Base-by-base conservation (phyloP, 495 filamentous ascomycete genomes). In the Podospora comata region DNA sequence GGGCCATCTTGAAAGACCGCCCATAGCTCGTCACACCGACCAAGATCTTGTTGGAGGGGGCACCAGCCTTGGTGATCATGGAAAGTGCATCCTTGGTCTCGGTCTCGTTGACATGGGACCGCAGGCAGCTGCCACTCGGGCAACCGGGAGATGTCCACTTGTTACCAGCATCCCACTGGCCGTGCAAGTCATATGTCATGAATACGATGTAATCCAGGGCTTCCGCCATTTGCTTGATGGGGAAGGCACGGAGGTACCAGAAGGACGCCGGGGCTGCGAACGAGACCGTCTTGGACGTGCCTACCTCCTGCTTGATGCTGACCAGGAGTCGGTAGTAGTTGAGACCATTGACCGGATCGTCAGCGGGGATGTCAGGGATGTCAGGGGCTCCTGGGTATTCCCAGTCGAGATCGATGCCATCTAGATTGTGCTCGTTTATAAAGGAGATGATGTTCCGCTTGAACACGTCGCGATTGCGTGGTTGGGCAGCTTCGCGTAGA, bases 21-120 rank as follows among this genome's bases (percentile, higher is more conserved):
- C 80, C 78, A 64, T 83, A 84, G 61, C 74, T 77, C 13, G 76
- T 16, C 5, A 78, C 69, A 7, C 82, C 79, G 20, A 82, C 77
- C 1, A 79, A 11, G 23, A 86, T 60, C 68, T 80, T 82, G 53
- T 74, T 77, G 0, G 72, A 23, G 23, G 23, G 23, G 23, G 23
- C 23, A 23, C 23, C 23, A 23, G 23, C 23, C 23, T 23, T 23
- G 44, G 84, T 85, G n/a, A 85, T 63, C 81, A 85, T 84, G 18
- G 75, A 62, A 0, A 85, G 72, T 2, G 77, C 72, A 19, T 73
- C 39, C 23, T 65, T 32, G 0, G 79, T 83, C 71, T 83, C 80
- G 2, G 81, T 83, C 16, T 67, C 16, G 65, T 84, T 84, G 32
- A 83, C 67, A 53, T 83, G 80, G 9, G 69, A 74, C 11, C 79